A percentile compares a stretch with the other conserved stretches of the same genome.
phyloP scores from a whole-genome alignment of 129 eudicot genomes.

The Erigeron canadensis region DNA sequence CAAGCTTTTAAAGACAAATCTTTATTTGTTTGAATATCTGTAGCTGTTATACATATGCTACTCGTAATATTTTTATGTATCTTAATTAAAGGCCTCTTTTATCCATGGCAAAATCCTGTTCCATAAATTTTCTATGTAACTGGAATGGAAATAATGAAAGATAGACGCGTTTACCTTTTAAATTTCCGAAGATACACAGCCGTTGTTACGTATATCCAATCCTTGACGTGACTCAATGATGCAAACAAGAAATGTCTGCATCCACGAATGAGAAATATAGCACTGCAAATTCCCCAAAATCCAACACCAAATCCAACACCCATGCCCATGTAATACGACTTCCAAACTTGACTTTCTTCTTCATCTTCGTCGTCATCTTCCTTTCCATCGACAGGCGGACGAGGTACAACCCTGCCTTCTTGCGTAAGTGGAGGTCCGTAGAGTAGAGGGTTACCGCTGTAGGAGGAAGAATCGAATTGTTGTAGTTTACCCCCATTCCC shows the following conservation, averaged over 20 bases:
- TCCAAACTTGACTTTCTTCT: background rate
- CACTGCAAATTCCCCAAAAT: conserved; percentile 28
- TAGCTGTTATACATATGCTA: too few species aligned
- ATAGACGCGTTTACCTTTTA: background rate
- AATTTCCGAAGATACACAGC: background rate
- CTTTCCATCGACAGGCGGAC: background rate
- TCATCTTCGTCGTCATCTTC: background rate
- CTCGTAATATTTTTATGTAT: too few species aligned
- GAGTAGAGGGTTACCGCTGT: conserved; percentile 24
- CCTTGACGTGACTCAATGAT: background rate
- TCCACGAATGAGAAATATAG: conserved; percentile 7
- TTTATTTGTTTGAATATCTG: too few species aligned
- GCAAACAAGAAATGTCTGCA: conserved; percentile 7
- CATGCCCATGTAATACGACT: conserved; percentile 15
- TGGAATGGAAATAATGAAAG: background rate
- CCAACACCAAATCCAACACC: conserved; percentile 24
- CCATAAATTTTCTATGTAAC: background rate
- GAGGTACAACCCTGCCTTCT: conserved; percentile 8
- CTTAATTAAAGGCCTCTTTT: too few species aligned
- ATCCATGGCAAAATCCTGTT: background rate
- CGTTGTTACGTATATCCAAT: conserved; percentile 8
- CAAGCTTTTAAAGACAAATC: too few species aligned
- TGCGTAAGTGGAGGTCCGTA: conserved; percentile 31
- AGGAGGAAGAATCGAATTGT: conserved; percentile 6
- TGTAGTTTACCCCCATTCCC: conserved; percentile 8